Evolutionary conservation across 345 rosid species (phyloP), one percentile per base, ranked within the genome.

Genomic region (Lepidium africanum): DNA sequence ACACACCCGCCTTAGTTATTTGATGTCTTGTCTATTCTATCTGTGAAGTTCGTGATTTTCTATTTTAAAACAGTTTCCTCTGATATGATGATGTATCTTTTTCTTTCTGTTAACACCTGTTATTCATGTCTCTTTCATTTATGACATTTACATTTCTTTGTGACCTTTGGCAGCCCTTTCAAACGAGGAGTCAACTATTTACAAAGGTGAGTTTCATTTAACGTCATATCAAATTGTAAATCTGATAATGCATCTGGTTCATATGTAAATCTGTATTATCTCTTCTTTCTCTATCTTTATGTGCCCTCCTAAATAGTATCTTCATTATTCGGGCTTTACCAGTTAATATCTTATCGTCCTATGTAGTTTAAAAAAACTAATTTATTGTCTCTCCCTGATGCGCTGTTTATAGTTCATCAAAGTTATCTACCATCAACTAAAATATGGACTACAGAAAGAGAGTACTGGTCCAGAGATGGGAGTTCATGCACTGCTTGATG

Each of bases 361-460:
- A 59, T 27, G 10, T 35, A 10, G 23, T 19, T 25, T 23, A 10
- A 17, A 12, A 32, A 55, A 23, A 45, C 45, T 56, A 62, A 56
- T 45, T 45, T 5, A 15, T 41, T 1, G 13, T 48, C 23, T 42
- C 17, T 55, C 9, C 38, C 13, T 13, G 56, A 15, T 62, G 47
- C 47, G 42, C 15, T 77, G 71, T 27, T 65, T 43, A 37, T 88
- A 93, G 98, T 93, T 93, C 84, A 81, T 88, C 48, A 81, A 76
- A 82, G 91, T 86, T 69, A 73, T 88, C 60, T 93, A 84, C 80
- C 71, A 90, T 80, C 98, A 93, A 81, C 86, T 93, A 59, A 87
- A 87, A 80, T 84, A 81, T 69, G 98, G 92, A 74, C 86, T 90
- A 63, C 89, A 80, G 69, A 90, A 84, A 77, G 97, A 90, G 47